A percentile compares a stretch with the other conserved stretches of the same genome.
These are phyloP conservation scores for Lasiosphaeria ovina DNA, from an alignment of 495 filamentous ascomycete species.

Conservation along the genomic window DNA sequence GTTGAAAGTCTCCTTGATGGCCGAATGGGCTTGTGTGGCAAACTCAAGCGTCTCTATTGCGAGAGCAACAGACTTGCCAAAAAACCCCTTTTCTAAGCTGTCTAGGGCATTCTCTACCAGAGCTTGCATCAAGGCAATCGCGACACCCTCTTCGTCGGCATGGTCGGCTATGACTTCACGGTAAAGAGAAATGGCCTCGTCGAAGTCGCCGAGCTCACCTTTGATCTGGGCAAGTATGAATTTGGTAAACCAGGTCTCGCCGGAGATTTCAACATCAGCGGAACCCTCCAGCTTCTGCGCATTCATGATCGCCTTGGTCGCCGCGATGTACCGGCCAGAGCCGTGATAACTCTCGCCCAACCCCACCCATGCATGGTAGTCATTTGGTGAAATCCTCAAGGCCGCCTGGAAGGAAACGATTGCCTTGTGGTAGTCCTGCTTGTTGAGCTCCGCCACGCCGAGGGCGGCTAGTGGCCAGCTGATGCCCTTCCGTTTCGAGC, in stretches of 20 bases:
- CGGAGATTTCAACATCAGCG: conserved; percentile 36
- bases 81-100: conserved; percentile 75
- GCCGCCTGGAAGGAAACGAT: conserved; percentile 90
- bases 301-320: conserved; percentile 84
- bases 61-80: conserved; percentile 70
- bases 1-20: conserved; percentile 72
- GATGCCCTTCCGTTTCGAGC: conserved; percentile 82
- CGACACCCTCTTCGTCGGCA: conserved; percentile 78
- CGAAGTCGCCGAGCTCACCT: conserved; percentile 84
- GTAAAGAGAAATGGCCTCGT: conserved; percentile 76
- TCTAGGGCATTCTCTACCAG: conserved; percentile 76
- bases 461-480: conserved; percentile 98
- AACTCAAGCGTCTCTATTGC: conserved; percentile 46
- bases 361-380: conserved; percentile 95
- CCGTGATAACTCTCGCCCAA: conserved; percentile 95
- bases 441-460: conserved; percentile 94
- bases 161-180: conserved; percentile 62
- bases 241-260: conserved; percentile 85
- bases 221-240: conserved; percentile 97
- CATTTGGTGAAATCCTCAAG: conserved; percentile 74
- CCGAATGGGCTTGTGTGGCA: conserved; percentile 33
- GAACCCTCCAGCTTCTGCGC: conserved; percentile 68
- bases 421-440: conserved; percentile 82
- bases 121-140: conserved; percentile 82
- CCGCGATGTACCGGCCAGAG: conserved; percentile 86